These are phyloP conservation scores for Melaleuca alternifolia DNA, from an alignment of 345 rosid species.

Conservation along the genomic window DNA sequence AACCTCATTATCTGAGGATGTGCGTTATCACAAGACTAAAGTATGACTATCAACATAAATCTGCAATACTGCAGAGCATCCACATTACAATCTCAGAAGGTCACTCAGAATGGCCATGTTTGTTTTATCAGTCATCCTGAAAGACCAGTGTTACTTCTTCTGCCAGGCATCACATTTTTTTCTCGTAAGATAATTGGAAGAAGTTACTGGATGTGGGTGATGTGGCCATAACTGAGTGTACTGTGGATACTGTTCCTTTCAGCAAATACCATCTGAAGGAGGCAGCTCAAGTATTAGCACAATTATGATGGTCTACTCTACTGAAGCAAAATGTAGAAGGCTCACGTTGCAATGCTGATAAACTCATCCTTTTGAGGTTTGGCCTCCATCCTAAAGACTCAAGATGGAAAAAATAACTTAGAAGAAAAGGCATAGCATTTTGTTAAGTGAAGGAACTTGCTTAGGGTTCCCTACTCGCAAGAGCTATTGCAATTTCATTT, in stretches of 20 bases:
- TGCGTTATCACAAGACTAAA: background rate
- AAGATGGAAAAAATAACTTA: background rate
- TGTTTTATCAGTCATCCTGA: background rate
- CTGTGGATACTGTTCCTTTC: background rate
- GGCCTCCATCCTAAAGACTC: background rate
- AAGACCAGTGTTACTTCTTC: background rate
- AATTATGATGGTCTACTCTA: background rate
- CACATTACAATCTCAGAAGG: background rate
- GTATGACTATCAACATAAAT: background rate
- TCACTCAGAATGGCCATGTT: background rate
- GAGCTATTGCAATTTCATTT: background rate
- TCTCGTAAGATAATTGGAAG: background rate
- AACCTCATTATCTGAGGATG: background rate
- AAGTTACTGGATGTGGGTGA: background rate
- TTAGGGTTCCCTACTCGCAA: background rate
- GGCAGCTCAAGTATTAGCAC: background rate
- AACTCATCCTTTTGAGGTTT: background rate
- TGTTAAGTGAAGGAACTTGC: background rate
- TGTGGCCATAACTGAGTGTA: background rate
- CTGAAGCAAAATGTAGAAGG: background rate
- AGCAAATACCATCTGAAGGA: background rate
- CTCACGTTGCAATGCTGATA: background rate
- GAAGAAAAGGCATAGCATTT: background rate
- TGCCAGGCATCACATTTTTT: background rate
- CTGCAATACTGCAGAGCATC: background rate